A percentile compares a stretch with the other conserved stretches of the same genome.
Evolutionary conservation across 2,329 filamentous ascomycete species (phyloP).

Genomic region (Trichophyton verrucosum): DNA sequence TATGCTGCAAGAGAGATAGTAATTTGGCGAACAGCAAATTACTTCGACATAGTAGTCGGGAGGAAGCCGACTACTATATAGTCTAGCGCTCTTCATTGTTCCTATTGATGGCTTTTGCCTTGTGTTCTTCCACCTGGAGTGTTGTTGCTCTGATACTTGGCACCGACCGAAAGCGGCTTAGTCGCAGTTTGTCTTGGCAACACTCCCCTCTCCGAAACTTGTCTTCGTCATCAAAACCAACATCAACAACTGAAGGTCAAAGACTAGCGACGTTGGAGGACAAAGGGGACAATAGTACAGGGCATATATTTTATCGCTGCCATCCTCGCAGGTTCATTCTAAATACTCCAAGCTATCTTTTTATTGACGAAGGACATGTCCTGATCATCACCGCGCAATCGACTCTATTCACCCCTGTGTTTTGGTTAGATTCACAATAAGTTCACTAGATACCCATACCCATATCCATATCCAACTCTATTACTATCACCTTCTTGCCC

Average conservation of each 20-base stretch:
- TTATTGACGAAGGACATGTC: background rate
- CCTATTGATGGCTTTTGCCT: background rate
- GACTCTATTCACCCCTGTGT: background rate
- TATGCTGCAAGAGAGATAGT: too few relatives aligned
- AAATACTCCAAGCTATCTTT: background rate
- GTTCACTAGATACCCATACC: background rate
- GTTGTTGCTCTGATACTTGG: background rate
- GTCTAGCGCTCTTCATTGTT: background rate
- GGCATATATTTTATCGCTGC: background rate
- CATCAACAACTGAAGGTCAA: background rate
- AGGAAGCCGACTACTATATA: background rate
- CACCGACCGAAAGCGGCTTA: background rate
- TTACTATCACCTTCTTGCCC: background rate
- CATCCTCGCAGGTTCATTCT: background rate
- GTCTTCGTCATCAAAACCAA: slow-evolving; percentile 1
- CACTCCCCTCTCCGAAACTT: background rate
- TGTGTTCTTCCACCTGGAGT: background rate
- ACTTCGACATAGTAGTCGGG: background rate
- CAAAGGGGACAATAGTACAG: background rate
- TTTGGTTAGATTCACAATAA: background rate
- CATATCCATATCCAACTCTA: background rate
- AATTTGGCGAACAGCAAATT: background rate
- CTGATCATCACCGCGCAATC: background rate
- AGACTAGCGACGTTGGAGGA: background rate
- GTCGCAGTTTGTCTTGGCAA: background rate